Conservation (phyloP, 2,329 filamentous ascomycete species). For the Colletotrichum lindemuthianum region DNA sequence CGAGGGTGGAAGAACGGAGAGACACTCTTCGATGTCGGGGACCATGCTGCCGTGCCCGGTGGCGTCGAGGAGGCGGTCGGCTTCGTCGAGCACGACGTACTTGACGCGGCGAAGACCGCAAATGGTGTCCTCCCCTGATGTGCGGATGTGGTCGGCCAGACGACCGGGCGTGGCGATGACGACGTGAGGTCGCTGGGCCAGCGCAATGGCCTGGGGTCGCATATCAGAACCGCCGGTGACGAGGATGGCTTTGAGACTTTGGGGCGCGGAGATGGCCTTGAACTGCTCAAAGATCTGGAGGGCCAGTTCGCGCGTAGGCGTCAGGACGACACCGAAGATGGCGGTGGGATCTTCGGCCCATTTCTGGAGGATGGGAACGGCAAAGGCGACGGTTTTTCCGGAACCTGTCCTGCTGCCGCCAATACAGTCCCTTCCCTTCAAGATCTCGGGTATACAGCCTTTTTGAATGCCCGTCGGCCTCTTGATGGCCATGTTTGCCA, state of each 20-base stretch:
- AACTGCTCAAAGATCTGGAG: conserved; percentile 97
- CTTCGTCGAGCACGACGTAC: conserved; percentile 94
- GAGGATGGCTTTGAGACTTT: conserved; percentile 87
- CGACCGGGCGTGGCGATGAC: conserved; percentile 95
- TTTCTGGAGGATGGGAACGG: conserved; percentile 90
- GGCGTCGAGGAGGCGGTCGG: conserved; percentile 84
- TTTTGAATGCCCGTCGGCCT: conserved; percentile 93
- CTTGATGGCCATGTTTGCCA: conserved; percentile 81
- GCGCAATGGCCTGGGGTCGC: conserved; percentile 85
- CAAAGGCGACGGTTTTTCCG: conserved; percentile 96
- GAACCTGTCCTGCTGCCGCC: conserved; percentile 95
- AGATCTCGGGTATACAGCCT: conserved; percentile 89
- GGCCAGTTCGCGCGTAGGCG: conserved; percentile 90
- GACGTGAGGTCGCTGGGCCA: conserved; percentile 85
- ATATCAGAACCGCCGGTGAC: conserved; percentile 94
- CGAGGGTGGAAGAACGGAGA: conserved; percentile 82
- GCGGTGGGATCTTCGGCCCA: conserved; percentile 93
- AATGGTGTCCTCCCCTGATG: conserved; percentile 90
- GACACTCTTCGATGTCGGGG: conserved; percentile 90
- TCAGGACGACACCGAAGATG: conserved; percentile 89
- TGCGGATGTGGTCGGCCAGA: conserved; percentile 91
- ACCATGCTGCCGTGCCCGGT: conserved; percentile 86
- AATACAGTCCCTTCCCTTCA: conserved; percentile 92
- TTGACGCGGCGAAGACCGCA: conserved; percentile 80
- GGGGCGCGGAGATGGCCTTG: conserved; percentile 88